These are phyloP conservation scores for Microstegium vimineum DNA, from an alignment of 176 grass and related monocot genomes.

Conservation along the genomic window DNA sequence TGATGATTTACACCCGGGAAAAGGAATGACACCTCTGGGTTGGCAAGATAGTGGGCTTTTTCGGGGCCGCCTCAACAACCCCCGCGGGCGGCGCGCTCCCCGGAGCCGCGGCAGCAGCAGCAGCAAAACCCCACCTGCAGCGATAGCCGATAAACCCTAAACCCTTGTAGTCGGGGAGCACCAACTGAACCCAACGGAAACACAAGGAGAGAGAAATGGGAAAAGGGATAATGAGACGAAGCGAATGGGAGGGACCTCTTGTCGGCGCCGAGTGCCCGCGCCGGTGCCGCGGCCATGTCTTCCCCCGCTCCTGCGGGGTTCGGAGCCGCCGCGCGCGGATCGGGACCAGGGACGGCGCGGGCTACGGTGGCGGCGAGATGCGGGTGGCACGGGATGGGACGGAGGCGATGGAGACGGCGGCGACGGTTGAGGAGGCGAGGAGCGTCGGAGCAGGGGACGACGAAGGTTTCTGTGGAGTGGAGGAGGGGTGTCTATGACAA, in stretches of 20 bases:
- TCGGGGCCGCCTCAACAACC: conserved; percentile 42
- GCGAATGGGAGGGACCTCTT: background rate
- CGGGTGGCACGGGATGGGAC: background rate
- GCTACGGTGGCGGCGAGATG: no score
- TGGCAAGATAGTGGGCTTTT: conserved; percentile 34
- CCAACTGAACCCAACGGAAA: background rate
- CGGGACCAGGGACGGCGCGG: background rate
- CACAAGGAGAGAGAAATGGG: background rate
- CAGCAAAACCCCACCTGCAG: conserved; percentile 37
- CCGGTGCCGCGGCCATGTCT: conserved; percentile 10
- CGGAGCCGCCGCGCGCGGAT: background rate
- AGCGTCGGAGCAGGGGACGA: background rate
- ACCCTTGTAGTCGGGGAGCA: background rate
- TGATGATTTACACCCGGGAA: background rate
- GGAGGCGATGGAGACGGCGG: background rate
- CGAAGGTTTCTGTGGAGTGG: no score
- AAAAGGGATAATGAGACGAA: background rate
- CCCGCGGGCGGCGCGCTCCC: conserved; percentile 40
- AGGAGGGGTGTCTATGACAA: background rate
- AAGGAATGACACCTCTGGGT: conserved; percentile 33
- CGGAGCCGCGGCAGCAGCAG: conserved; percentile 19
- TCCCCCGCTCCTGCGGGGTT: background rate
- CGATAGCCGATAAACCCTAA: background rate
- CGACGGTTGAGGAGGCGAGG: background rate
- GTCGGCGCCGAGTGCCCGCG: background rate